These are phyloP conservation scores for Cryphonectria carpinicola DNA, from an alignment of 2,329 filamentous ascomycete species.

Conservation along the genomic window DNA sequence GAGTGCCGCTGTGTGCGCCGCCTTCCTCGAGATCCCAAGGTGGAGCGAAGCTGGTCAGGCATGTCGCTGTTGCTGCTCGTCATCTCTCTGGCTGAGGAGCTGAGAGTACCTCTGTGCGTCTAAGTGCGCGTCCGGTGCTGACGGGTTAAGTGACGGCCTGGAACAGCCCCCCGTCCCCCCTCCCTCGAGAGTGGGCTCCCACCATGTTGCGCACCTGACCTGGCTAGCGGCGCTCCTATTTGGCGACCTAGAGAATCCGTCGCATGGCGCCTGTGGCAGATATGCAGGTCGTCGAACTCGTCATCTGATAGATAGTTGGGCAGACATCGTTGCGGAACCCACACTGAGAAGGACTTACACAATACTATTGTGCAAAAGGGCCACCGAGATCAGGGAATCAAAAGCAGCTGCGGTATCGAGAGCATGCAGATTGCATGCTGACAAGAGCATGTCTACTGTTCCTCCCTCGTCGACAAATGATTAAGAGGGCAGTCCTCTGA, in stretches of 20 bases:
- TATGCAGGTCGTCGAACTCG: conserved; percentile 14
- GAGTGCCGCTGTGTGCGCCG: conserved; percentile 11
- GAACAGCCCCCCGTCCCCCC: not conserved
- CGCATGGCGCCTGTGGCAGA: conserved; percentile 5
- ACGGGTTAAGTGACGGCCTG: conserved; percentile 4
- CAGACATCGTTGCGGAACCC: conserved; percentile 11
- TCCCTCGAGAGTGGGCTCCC: not conserved
- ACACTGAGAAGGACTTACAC: conserved; percentile 5
- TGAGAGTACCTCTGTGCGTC: not conserved
- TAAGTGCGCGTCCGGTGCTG: not conserved
- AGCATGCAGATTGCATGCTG: conserved; percentile 14
- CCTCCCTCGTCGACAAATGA: conserved; percentile 2
- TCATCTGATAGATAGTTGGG: conserved; percentile 7
- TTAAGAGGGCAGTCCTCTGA: conserved; percentile 1
- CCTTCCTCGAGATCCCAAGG: not conserved
- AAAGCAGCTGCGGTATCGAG: not conserved
- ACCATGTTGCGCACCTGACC: conserved; percentile 19
- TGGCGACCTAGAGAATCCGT: not conserved
- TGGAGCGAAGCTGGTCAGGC: not conserved
- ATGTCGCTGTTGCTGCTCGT: not conserved
- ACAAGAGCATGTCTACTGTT: conserved; percentile 11
- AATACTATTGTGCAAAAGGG: not conserved
- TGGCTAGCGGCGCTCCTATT: conserved; percentile 14
- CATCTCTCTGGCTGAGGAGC: not conserved
- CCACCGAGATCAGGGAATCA: not conserved